phyloP scores from a whole-genome alignment of 2,329 filamentous ascomycete genomes.

The Aspergillus pseudotamarii region DNA sequence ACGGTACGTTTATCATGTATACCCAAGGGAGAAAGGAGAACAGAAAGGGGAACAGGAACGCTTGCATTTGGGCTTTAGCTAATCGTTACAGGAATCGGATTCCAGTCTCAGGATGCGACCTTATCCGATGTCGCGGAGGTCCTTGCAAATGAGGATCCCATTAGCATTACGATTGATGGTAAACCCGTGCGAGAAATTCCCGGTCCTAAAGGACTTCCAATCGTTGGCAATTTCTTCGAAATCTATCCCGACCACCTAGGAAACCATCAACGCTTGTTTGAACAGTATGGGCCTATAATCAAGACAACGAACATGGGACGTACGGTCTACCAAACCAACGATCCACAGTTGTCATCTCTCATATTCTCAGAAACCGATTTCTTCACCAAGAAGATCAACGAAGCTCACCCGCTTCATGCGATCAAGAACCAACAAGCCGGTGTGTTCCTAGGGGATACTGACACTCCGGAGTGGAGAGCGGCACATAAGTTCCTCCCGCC shows the following conservation, averaged over 20 bases:
- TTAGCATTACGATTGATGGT: constrained; percentile 32
- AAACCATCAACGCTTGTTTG: constrained; percentile 59
- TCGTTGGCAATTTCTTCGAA: constrained; percentile 59
- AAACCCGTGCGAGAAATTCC: constrained; percentile 28
- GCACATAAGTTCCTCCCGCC: constrained; percentile 67
- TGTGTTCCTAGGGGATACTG: constrained; percentile 37
- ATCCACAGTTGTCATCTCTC: constrained; percentile 50
- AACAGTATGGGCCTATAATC: constrained; percentile 56
- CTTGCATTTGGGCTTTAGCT: background rate
- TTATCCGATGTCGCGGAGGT: background rate
- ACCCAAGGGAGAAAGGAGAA: background rate
- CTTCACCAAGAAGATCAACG: constrained; percentile 56
- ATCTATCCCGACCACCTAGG: constrained; percentile 61
- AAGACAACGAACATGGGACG: constrained; percentile 57
- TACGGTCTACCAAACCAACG: constrained; percentile 55
- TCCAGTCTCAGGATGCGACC: background rate
- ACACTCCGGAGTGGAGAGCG: constrained; percentile 38
- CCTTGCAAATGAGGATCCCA: background rate
- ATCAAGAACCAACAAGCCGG: constrained; percentile 31
- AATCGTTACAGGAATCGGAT: background rate
- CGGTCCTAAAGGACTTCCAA: constrained; percentile 28
- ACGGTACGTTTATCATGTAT: constrained; percentile 15
- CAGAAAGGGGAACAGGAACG: too few relatives aligned
- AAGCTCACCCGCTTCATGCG: constrained; percentile 33
- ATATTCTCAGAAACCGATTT: constrained; percentile 54